Evolutionary conservation across 1,139 yeast species (phyloP), one percentile per base, ranked within the genome.

Genomic region (Spathaspora jeffriesii): DNA sequence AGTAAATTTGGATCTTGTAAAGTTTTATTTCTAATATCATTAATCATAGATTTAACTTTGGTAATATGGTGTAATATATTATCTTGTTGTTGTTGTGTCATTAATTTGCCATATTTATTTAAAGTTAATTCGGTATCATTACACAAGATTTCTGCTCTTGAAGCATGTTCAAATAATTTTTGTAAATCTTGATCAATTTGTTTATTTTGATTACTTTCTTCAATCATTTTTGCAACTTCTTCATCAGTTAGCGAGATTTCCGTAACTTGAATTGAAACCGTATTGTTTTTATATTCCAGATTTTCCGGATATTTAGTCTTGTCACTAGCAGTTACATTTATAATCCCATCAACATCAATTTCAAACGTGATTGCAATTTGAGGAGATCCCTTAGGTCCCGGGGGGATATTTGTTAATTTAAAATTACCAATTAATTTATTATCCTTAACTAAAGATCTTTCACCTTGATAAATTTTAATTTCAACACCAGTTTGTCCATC

Each of bases 401-500:
- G 75, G 30, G 91, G 89, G 21, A 87, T 85, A 44, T 84, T 85
- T 6, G 83, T 68, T 47, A 87, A 67, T 56, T 82, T 80, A 65
- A 87, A 86, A 52, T 84, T 82, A 8, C 93, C 95, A 56, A 87
- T 85, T 50, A 83, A 56, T 57, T 84, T 85, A 62, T 87, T 87
- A 58, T 86, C 90, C 54, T 80, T 78, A 8, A 86, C 93, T 43
- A 87, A 67, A 0, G 88, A 81, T 55, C 95, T 70, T 62, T 87
- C 95, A 43, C 95, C 95, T 65, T 87, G 95, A 58, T 75, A 87
- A 0, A 87, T 91, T 59, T 85, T 81, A 43, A 87, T 79, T 57
- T 86, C 90, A 40, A 87, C 92, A 1, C 90, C 85, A 17, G 88
- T 86, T 65, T 87, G 95, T 8, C 88, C 88, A 67, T 87, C 95